A percentile compares a stretch with the other conserved stretches of the same genome.
phyloP scores from a whole-genome alignment of 495 filamentous ascomycete genomes.

The Aspergillus saccharolyticus region DNA sequence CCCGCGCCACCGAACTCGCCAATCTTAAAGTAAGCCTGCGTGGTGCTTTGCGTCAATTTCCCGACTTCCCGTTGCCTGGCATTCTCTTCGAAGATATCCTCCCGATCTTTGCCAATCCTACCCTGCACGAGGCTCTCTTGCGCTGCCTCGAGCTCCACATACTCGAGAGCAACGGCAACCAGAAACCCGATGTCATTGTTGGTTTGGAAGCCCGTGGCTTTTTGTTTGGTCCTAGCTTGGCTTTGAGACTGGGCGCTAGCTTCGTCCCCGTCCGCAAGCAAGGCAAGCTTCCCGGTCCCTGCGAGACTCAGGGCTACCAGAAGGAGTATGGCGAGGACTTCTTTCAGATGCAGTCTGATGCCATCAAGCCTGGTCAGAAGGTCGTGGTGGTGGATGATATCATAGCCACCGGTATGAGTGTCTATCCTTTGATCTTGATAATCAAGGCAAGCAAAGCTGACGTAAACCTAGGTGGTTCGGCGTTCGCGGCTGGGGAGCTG shows the following conservation, averaged over 20 bases:
- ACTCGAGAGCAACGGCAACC: conserved; percentile 41
- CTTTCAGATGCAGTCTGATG: conserved; percentile 90
- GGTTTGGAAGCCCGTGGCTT: conserved; percentile 94
- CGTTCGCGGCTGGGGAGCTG: conserved; percentile 78
- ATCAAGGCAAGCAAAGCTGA: neutral
- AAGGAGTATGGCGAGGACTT: conserved; percentile 98
- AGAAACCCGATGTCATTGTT: conserved; percentile 82
- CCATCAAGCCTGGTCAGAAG: conserved; percentile 79
- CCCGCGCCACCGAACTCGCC: conserved; percentile 85
- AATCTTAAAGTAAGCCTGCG: conserved; percentile 79
- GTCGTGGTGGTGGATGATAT: conserved; percentile 96
- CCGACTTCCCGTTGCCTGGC: conserved; percentile 90
- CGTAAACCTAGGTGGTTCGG: conserved; percentile 69
- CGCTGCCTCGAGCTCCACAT: conserved; percentile 85
- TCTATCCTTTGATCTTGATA: neutral
- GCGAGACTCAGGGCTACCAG: conserved; percentile 72
- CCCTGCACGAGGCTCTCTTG: conserved; percentile 69
- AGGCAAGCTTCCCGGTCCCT: conserved; percentile 92
- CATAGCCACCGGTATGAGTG: conserved; percentile 84
- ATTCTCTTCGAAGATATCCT: conserved; percentile 99
- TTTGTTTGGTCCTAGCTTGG: conserved; percentile 88
- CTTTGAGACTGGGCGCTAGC: conserved; percentile 74
- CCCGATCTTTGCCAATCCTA: conserved; percentile 82
- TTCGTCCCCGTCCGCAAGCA: conserved; percentile 95
- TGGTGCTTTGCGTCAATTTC: conserved; percentile 64